Evolutionary conservation across 163 green algal genomes (phyloP).

Genomic region (Scenedesmus sp.): DNA sequence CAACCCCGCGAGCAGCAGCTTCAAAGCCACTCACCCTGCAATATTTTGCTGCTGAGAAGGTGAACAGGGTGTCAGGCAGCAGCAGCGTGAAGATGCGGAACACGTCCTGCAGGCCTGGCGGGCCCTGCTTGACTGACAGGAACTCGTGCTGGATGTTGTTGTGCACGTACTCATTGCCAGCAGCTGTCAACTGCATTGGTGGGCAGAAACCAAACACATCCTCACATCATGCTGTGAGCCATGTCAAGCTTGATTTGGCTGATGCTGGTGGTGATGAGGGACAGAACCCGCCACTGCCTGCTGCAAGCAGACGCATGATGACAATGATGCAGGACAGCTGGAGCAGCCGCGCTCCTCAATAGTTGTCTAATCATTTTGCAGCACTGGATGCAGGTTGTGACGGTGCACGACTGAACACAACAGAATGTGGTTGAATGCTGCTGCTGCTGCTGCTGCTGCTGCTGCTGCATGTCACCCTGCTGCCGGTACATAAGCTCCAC

Average conservation of each 20-base stretch:
- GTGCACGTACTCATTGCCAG: conserved; percentile 61
- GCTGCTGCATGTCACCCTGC: neutral
- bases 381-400: too few relatives aligned
- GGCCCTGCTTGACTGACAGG: conserved; percentile 48
- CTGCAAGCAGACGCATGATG: neutral
- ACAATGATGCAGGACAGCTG: too few relatives aligned
- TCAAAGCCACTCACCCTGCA: neutral
- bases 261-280: neutral
- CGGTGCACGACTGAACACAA: too few relatives aligned
- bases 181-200: conserved; percentile 41
- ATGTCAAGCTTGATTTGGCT: neutral
- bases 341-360: neutral
- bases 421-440: neutral
- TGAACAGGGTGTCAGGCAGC: conserved; percentile 59
- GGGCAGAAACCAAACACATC: neutral
- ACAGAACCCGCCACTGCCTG: neutral
- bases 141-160: conserved; percentile 78
- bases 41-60: conserved; percentile 69
- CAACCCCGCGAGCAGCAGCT: too few relatives aligned
- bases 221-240: neutral
- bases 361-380: too few relatives aligned
- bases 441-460: neutral
- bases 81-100: conserved; percentile 67
- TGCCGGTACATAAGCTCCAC: neutral
- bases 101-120: conserved; percentile 50